These are phyloP conservation scores for Saccharomyces hybrid DNA, from an alignment of 1,139 yeast species.

Conservation along the genomic window DNA sequence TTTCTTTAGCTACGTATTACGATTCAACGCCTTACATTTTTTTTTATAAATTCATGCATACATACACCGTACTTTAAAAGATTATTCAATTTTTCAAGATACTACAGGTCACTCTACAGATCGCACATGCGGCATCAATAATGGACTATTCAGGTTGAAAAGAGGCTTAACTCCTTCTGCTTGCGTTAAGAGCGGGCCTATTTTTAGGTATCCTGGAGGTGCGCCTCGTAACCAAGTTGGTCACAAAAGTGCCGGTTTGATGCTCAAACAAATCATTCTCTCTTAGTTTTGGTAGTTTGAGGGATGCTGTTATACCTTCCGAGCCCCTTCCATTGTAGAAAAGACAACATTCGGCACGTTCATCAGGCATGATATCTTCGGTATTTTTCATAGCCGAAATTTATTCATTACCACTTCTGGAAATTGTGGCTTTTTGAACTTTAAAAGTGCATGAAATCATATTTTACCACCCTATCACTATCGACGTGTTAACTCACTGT, in stretches of 20 bases:
- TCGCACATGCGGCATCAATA: background rate
- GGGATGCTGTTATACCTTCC: too few relatives aligned
- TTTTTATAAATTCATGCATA: background rate
- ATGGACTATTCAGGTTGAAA: background rate
- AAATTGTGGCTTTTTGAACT: background rate
- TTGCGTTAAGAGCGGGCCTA: too few relatives aligned
- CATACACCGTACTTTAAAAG: background rate
- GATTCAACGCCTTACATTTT: background rate
- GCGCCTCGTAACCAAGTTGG: too few relatives aligned
- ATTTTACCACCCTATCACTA: background rate
- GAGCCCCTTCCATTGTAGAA: too few relatives aligned
- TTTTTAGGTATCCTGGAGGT: too few relatives aligned
- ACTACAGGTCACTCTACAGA: background rate
- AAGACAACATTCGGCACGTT: too few relatives aligned
- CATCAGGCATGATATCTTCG: too few relatives aligned
- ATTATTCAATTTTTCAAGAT: background rate
- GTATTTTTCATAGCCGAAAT: background rate
- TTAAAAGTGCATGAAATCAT: background rate
- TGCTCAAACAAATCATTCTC: too few relatives aligned
- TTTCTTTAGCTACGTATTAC: background rate
- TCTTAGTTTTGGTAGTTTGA: too few relatives aligned
- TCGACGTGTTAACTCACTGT: background rate
- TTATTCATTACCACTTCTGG: background rate
- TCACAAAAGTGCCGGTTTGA: too few relatives aligned
- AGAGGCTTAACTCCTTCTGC: background rate